phyloP scores from a whole-genome alignment of 805 yeast species.

The Clavispora carvajalis region DNA sequence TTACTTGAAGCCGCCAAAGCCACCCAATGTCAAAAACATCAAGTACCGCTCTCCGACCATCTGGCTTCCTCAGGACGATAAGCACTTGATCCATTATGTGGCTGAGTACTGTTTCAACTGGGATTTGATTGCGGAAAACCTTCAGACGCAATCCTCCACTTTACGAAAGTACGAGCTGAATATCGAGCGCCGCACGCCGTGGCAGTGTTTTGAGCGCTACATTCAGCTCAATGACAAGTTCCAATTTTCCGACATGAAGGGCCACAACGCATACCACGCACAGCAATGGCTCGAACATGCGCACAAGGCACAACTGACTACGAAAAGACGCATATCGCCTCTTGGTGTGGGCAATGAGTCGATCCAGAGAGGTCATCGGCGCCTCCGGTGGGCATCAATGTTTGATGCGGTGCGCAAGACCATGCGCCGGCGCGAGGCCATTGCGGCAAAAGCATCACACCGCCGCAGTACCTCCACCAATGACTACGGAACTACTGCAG shows the following conservation, averaged over 20 bases:
- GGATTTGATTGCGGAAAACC: constrained; percentile 82
- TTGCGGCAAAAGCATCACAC: constrained; percentile 31
- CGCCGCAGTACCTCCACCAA: constrained; percentile 10
- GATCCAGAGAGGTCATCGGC: constrained; percentile 85
- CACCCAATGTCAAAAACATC: constrained; percentile 78
- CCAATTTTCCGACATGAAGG: constrained; percentile 82
- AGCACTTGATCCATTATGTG: constrained; percentile 68
- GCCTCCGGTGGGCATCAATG: constrained; percentile 94
- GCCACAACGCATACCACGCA: constrained; percentile 75
- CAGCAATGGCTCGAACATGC: constrained; percentile 92
- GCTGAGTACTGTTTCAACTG: constrained; percentile 88
- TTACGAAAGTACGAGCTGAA: constrained; percentile 66
- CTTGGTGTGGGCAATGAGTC: constrained; percentile 91
- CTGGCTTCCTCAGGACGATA: constrained; percentile 95
- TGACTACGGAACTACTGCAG: neutral
- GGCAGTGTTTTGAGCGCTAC: constrained; percentile 98
- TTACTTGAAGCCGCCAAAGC: constrained; percentile 79
- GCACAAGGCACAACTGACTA: constrained; percentile 79
- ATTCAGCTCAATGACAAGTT: constrained; percentile 87
- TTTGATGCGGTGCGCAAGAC: constrained; percentile 90
- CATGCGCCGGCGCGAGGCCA: constrained; percentile 82
- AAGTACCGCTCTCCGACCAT: constrained; percentile 86
- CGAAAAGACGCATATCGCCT: constrained; percentile 85
- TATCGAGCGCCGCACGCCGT: constrained; percentile 92
- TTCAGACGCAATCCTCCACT: constrained; percentile 60